Percentiles rank a stretch among this genome's conserved stretches.
Conservation (phyloP, 2,329 filamentous ascomycete genomes). For the Trichoderma sp. region DNA sequence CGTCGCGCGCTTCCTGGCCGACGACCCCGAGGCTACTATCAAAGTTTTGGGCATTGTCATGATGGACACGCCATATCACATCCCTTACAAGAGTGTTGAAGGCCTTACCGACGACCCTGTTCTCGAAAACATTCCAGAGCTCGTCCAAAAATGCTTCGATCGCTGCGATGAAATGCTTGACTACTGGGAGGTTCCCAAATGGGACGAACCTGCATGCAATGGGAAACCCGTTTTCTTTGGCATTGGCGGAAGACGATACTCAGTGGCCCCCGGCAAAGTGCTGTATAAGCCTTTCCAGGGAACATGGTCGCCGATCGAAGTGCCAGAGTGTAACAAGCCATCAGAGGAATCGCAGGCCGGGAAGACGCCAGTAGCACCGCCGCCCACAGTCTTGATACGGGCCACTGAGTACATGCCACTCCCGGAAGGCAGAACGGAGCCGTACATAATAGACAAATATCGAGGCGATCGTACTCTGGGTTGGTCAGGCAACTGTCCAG, state of each 20-base stretch:
- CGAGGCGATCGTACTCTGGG: conserved; percentile 29
- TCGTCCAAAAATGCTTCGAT: conserved; percentile 30
- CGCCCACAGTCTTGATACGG: conserved; percentile 28
- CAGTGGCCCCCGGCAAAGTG: conserved; percentile 22
- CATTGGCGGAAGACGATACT: conserved; percentile 22
- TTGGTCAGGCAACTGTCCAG: conserved; percentile 28
- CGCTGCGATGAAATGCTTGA: conserved; percentile 33
- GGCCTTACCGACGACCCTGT: conserved; percentile 21
- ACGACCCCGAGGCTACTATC: conserved; percentile 24
- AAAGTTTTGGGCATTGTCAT: conserved; percentile 28
- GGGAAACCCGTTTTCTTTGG: conserved; percentile 20
- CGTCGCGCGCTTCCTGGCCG: conserved; percentile 28
- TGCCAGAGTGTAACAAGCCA: conserved; percentile 3
- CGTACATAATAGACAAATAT: conserved; percentile 27
- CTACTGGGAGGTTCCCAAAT: conserved; percentile 29
- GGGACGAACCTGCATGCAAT: conserved; percentile 22
- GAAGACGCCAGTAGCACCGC: conserved; percentile 20
- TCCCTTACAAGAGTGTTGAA: conserved; percentile 23
- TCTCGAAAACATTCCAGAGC: conserved; percentile 25
- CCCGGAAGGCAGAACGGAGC: conserved; percentile 10
- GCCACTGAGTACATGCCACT: conserved; percentile 20
- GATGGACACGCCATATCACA: conserved; percentile 31
- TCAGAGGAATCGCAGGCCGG: neutral
- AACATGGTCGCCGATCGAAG: conserved; percentile 22
- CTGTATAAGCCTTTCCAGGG: conserved; percentile 25